A percentile compares a stretch with the other conserved stretches of the same genome.
Conservation (phyloP, 2,329 filamentous ascomycete genomes). For the Beauveria australis region DNA sequence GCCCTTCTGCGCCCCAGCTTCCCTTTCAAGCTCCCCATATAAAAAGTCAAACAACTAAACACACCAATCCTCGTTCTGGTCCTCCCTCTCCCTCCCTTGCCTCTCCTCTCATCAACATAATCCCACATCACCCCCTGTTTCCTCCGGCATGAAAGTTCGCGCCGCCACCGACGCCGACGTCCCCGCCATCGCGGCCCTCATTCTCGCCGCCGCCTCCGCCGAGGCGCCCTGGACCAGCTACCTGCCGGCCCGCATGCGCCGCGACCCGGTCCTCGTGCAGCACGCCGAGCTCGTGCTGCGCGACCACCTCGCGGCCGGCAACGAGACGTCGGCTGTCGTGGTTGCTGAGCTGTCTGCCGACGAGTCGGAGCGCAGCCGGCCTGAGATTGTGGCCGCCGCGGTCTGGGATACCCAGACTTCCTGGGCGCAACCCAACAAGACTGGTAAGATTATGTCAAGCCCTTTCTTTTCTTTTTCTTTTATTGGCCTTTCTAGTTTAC, state of each 20-base stretch:
- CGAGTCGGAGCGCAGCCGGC: background rate
- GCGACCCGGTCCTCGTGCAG: background rate
- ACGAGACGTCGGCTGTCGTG: conserved; percentile 5
- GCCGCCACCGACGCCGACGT: conserved; percentile 13
- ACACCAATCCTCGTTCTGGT: background rate
- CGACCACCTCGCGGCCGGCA: conserved; percentile 4
- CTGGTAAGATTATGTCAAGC: background rate
- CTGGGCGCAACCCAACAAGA: background rate
- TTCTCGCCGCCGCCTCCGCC: conserved; percentile 12
- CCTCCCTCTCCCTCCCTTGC: background rate
- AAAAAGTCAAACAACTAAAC: too few relatives aligned
- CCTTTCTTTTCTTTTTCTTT: background rate
- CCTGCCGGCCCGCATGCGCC: conserved; percentile 7
- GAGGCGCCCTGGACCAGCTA: conserved; percentile 14
- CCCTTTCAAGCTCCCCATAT: too few relatives aligned
- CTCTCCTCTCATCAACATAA: background rate
- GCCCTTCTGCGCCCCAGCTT: too few relatives aligned
- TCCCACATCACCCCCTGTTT: background rate
- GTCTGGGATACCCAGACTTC: conserved; percentile 13
- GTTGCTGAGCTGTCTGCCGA: conserved; percentile 11
- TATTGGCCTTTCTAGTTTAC: background rate
- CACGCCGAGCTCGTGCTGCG: conserved; percentile 4
- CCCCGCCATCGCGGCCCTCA: conserved; percentile 13
- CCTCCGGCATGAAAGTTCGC: conserved; percentile 13
- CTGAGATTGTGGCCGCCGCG: conserved; percentile 10